Base-by-base conservation (phyloP, 2,329 filamentous ascomycete genomes). In the Aspergillus hiratsukae region DNA sequence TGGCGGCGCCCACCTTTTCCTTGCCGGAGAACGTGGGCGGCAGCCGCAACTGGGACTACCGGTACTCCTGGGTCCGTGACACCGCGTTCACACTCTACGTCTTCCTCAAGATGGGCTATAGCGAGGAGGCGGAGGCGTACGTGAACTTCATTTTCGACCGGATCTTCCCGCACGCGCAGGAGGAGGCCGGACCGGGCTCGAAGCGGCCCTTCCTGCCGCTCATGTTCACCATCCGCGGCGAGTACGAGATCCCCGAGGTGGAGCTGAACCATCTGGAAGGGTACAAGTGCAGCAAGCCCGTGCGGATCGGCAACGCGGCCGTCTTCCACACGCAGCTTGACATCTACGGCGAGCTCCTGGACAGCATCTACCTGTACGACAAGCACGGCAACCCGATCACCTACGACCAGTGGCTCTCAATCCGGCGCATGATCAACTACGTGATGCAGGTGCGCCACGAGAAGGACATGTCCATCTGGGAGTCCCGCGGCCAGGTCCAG, bases 391-490 rank as follows among this genome's bases (percentile, higher is more conserved):
- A 89, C 66, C 88, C 88, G 0, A 81, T 88, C 21, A 85, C 85
- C 4, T 92, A 89, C 81, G 89, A 91, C 58, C 84, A 88, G 58
- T 92, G 88, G 88, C 80, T 86, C 45, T 80, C 83, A 3, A 83
- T 92, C 27, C 81, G 88, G 19, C 81, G 87, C 56, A 84, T 91
- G 71, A 75, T 77, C 40, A 87, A 91, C 66, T 88, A 89, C 64
- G 86, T 90, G 40, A 78, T 90, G 59, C 85, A 81, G 0, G 84
- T 91, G 53, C 81, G 86, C 69, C 74, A 86, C 55, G 75, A 86
- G 46, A 84, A 85, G 11, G 88, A 92, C 67, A 91, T 91, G 87
- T 90, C 87, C 2, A 92, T 91, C 64, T 91, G 88, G 89, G 89
- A 92, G 69, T 88, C 90, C 5, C 83, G 88, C 45, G 88, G 88